Base-by-base conservation (phyloP, 2,329 filamentous ascomycete species). In the Talaromyces amestolkiae region DNA sequence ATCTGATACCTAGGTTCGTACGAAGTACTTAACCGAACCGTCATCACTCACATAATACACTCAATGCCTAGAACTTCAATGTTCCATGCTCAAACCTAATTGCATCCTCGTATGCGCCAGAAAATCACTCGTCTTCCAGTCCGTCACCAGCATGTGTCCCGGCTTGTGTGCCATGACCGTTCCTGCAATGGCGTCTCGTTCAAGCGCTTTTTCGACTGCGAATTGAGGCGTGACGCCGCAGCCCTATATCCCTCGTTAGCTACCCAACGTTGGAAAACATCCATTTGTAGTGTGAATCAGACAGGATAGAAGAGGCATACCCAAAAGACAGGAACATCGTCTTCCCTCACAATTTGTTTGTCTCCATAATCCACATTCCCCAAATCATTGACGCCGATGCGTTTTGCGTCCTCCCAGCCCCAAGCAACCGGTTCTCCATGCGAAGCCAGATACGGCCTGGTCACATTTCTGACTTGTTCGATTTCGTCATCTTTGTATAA, bases 191-290 rank as follows among this genome's bases (percentile, higher is more conserved):
- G 73, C 76, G 8, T 85, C 84, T 65, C 78, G 79, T 81, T 87
- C 83, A 1, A 89, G 84, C 15, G 86, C 85, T 65, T 78, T 79
- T 80, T 87, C 83, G 1, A 89, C 85, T 15, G 86, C 87, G 71
- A 88, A 84, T 71, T 89, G 87, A 1, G 88, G 87, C 43, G 87
- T 89, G 11, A 89, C 87, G 39, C 87, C 87, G 71, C 87, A 90
- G 0, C 85, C 87, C 86, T 87, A 86, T 31, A 68, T 87, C 2
- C 13, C 13, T 35, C 24, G 87, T 3, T 87, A 82, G 0, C 85
- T 85, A 35, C 87, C 27, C 27, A 1, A 1, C 27, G 6, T 3
- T 31, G 27, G 27, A 27, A 27, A 27, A 27, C 27, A 3, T 27
- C 3, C 27, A 27, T 27, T 6, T 31, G 27, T 31, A 31, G 6